Conservation (phyloP, 208 protist species). For the Trypanosomatidae sp. region DNA sequence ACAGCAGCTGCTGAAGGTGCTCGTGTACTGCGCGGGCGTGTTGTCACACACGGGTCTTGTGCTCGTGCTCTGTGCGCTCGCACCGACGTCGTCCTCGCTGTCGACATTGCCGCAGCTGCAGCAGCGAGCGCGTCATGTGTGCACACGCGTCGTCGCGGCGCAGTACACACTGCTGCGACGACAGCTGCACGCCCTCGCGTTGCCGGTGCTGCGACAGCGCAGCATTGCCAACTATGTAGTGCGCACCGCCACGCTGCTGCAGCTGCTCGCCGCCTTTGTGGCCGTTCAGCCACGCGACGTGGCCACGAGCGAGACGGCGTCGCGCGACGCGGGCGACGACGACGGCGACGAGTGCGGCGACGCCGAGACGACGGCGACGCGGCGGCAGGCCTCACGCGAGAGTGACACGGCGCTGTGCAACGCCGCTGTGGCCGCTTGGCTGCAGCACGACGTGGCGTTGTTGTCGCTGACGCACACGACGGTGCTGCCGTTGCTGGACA, state of each 20-base stretch:
- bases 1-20: constrained; percentile 42
- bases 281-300: constrained; percentile 25
- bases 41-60: constrained; percentile 4
- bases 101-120: not conserved
- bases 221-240: constrained; percentile 73
- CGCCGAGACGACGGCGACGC: not conserved
- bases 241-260: constrained; percentile 62
- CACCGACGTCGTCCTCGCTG: no score
- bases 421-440: not conserved
- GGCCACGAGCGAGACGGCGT: not conserved
- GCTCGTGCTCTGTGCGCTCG: no score
- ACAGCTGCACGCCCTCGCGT: constrained; percentile 29
- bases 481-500: constrained; percentile 23
- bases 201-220: constrained; percentile 39
- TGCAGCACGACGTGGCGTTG: not conserved
- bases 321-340: constrained; percentile 2
- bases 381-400: no score
- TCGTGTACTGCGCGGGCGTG: constrained; percentile 34
- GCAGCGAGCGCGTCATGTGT: not conserved
- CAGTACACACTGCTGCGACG: constrained; percentile 30
- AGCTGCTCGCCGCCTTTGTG: constrained; percentile 65
- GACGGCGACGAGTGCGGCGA: not conserved
- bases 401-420: no score
- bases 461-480: not conserved
- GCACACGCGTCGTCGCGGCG: constrained; percentile 2